These are phyloP conservation scores for Trichoderma erinaceum DNA, from an alignment of 495 filamentous ascomycete genomes.

Conservation along the genomic window DNA sequence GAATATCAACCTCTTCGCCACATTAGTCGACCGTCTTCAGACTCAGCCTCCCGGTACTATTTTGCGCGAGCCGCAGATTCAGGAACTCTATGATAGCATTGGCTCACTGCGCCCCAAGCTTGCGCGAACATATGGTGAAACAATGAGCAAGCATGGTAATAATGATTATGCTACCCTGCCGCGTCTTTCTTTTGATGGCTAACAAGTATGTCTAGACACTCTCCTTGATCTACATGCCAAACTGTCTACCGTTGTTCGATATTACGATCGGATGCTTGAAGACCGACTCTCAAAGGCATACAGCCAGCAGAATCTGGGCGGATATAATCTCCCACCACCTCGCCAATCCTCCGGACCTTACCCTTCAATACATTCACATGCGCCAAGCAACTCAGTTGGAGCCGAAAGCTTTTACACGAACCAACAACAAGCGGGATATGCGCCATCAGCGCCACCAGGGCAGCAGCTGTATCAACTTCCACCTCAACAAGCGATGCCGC, in stretches of 20 bases:
- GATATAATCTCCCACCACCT: conserved; percentile 44
- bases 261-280: conserved; percentile 97
- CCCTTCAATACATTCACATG: conserved; percentile 53
- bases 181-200: not conserved
- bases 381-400: conserved; percentile 35
- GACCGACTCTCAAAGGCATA: conserved; percentile 91
- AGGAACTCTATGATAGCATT: conserved; percentile 96
- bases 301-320: conserved; percentile 63
- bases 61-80: conserved; percentile 90
- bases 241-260: conserved; percentile 93
- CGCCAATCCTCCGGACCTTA: conserved; percentile 59
- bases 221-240: conserved; percentile 92
- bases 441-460: conserved; percentile 18
- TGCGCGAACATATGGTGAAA: conserved; percentile 94
- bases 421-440: conserved; percentile 52
- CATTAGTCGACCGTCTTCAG: conserved; percentile 88
- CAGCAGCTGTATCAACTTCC: conserved; percentile 24
- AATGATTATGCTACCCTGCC: not conserved
- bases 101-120: conserved; percentile 86
- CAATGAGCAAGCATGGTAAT: conserved; percentile 96
- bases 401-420: conserved; percentile 79
- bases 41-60: conserved; percentile 95
- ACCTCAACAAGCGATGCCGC: conserved; percentile 30
- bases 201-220: conserved; percentile 48
- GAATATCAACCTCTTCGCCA: conserved; percentile 95